Percentiles rank a stretch among this genome's conserved stretches.
phyloP scores from a whole-genome alignment of 805 yeast genomes.

The Teunomyces aglyptinius region DNA sequence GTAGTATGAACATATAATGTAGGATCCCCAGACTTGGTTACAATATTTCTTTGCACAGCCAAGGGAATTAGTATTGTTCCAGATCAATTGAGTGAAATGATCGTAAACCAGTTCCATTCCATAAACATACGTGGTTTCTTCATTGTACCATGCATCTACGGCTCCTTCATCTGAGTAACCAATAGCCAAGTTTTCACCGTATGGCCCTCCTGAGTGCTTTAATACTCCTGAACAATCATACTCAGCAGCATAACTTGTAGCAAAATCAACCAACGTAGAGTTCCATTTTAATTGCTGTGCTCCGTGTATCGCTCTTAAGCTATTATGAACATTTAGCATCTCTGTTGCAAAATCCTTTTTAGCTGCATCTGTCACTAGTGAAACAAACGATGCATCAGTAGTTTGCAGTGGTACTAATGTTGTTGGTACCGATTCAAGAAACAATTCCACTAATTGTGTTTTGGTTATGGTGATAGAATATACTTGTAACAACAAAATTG shows the following conservation, averaged over 20 bases:
- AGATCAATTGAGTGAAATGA: constrained; percentile 40
- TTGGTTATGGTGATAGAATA: background rate
- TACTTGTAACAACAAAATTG: no score
- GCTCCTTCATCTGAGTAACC: constrained; percentile 36
- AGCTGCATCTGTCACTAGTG: background rate
- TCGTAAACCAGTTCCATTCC: constrained; percentile 26
- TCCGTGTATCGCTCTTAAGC: constrained; percentile 28
- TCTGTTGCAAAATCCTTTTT: constrained; percentile 14
- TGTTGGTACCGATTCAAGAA: background rate
- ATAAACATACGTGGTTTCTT: constrained; percentile 30
- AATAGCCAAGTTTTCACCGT: constrained; percentile 41
- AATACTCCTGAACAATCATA: constrained; percentile 37
- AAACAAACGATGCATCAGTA: background rate
- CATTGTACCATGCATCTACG: constrained; percentile 41
- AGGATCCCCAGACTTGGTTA: constrained; percentile 30
- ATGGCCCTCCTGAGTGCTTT: constrained; percentile 33
- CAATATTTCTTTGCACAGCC: constrained; percentile 39
- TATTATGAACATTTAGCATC: constrained; percentile 29
- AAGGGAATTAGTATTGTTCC: constrained; percentile 30
- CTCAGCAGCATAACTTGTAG: constrained; percentile 27
- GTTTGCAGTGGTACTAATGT: background rate
- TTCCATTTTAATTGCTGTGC: constrained; percentile 33
- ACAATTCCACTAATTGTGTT: background rate
- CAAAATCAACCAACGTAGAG: constrained; percentile 26
- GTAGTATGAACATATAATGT: constrained; percentile 39